A percentile compares a stretch with the other conserved stretches of the same genome.
These are phyloP conservation scores for Cenchrus fungigraminus DNA, from an alignment of 176 grass and related monocot species.

Conservation along the genomic window DNA sequence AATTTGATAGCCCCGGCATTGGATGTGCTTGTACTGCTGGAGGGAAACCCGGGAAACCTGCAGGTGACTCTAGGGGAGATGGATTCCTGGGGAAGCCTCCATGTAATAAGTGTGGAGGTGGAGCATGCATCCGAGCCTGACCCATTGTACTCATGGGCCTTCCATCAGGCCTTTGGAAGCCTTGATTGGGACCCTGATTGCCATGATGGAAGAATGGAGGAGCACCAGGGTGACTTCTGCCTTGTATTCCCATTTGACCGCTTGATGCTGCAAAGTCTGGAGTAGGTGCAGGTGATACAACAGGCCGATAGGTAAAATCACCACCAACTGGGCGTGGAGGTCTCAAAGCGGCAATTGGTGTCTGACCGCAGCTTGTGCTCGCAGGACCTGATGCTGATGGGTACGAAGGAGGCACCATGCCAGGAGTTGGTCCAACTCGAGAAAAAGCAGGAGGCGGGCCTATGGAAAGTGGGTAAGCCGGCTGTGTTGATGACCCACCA, in stretches of 20 bases:
- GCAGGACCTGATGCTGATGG: constrained; percentile 29
- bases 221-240: constrained; percentile 18
- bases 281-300: constrained; percentile 10
- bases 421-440: constrained; percentile 45
- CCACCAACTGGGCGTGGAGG: constrained; percentile 55
- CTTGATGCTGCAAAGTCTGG: constrained; percentile 20
- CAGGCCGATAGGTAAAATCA: constrained; percentile 84
- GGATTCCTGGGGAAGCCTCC: constrained; percentile 44
- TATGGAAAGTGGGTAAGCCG: constrained; percentile 35
- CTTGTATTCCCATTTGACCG: constrained; percentile 36
- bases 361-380: constrained; percentile 25
- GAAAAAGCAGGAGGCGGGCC: constrained; percentile 50
- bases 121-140: constrained; percentile 40
- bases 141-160: constrained; percentile 33
- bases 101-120: constrained; percentile 34
- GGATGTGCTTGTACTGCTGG: constrained; percentile 41
- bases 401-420: constrained; percentile 35
- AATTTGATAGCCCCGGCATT: constrained; percentile 28
- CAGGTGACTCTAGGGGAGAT: constrained; percentile 26
- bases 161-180: constrained; percentile 52
- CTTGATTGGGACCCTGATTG: constrained; percentile 48
- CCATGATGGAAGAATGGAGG: constrained; percentile 48
- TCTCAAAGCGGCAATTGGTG: constrained; percentile 41
- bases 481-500: constrained; percentile 27
- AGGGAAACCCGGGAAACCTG: constrained; percentile 41